Evolutionary conservation across 495 filamentous ascomycete species (phyloP).

Genomic region (Ramalina intermedia): DNA sequence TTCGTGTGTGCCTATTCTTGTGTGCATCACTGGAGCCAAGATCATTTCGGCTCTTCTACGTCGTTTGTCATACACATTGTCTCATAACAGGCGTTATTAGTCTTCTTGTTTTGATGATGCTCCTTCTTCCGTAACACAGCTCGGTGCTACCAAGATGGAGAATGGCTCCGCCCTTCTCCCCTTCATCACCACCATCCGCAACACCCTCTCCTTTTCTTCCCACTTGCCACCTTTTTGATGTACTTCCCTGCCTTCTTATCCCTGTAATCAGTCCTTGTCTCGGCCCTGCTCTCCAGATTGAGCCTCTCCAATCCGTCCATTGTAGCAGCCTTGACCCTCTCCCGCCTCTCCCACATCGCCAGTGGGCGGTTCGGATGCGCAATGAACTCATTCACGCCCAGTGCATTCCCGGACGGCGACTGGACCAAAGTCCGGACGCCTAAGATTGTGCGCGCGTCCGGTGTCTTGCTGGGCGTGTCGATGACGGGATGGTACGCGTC

Average conservation of each 20-base stretch:
- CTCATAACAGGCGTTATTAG: too few species aligned
- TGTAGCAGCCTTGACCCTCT: constrained; percentile 4
- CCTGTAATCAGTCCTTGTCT: neutral
- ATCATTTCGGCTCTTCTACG: too few species aligned
- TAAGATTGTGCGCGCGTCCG: neutral
- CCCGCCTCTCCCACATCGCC: constrained; percentile 22
- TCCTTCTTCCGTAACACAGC: too few species aligned
- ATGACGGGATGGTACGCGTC: constrained; percentile 1
- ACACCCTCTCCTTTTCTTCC: neutral
- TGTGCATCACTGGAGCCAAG: too few species aligned
- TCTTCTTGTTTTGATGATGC: too few species aligned
- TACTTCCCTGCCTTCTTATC: neutral
- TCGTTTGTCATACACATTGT: too few species aligned
- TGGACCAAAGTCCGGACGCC: constrained; percentile 6
- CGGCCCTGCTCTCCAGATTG: constrained; percentile 1
- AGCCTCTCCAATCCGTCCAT: constrained; percentile 4
- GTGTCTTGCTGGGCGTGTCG: neutral
- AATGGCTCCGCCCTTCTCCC: neutral
- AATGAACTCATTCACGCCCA: constrained; percentile 14
- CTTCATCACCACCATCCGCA: neutral
- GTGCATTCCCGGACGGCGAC: constrained; percentile 18
- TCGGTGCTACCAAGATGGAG: too few species aligned
- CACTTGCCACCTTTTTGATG: too few species aligned
- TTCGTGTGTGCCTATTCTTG: too few species aligned
- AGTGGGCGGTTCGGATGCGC: constrained; percentile 18